Conservation (phyloP, 1,284 basidiomycete genomes). For the Boletus smithii region DNA sequence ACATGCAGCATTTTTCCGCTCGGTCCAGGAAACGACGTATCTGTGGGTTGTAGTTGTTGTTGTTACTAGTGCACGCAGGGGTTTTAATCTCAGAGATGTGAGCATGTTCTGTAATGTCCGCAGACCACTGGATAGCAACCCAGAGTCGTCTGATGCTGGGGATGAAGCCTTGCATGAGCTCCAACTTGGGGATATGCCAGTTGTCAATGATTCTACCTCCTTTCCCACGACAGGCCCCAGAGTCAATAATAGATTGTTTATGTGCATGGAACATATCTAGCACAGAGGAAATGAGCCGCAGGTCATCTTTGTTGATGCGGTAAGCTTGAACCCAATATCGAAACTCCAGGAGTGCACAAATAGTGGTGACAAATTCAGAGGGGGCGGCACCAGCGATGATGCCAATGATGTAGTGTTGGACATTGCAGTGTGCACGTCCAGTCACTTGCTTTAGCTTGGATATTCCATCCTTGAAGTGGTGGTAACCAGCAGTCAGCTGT, state of each 20-base stretch:
- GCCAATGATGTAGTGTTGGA: conserved; percentile 20
- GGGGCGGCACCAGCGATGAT: conserved; percentile 27
- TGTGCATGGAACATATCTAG: conserved; percentile 7
- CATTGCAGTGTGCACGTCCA: background rate
- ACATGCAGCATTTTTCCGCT: conserved; percentile 21
- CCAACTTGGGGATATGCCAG: conserved; percentile 24
- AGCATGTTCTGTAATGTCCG: conserved; percentile 31
- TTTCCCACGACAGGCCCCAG: background rate
- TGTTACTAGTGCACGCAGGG: conserved; percentile 24
- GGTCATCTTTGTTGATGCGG: conserved; percentile 5
- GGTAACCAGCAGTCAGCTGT: background rate
- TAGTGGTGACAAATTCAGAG: conserved; percentile 21
- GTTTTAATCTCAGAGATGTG: conserved; percentile 33
- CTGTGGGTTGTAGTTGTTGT: conserved; percentile 31
- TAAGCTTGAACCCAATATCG: conserved; percentile 1
- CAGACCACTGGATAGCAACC: conserved; percentile 32
- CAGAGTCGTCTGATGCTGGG: conserved; percentile 18
- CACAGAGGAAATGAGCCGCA: background rate
- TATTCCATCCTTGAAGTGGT: conserved; percentile 7
- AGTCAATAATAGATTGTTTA: conserved; percentile 9
- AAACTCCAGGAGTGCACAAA: conserved; percentile 34
- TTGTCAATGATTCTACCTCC: background rate
- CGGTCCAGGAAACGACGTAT: conserved; percentile 30
- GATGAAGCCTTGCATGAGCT: conserved; percentile 33
- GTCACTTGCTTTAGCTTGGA: conserved; percentile 4